These are phyloP conservation scores for Xenoacremonium recifei DNA, from an alignment of 2,329 filamentous ascomycete genomes.

Conservation along the genomic window DNA sequence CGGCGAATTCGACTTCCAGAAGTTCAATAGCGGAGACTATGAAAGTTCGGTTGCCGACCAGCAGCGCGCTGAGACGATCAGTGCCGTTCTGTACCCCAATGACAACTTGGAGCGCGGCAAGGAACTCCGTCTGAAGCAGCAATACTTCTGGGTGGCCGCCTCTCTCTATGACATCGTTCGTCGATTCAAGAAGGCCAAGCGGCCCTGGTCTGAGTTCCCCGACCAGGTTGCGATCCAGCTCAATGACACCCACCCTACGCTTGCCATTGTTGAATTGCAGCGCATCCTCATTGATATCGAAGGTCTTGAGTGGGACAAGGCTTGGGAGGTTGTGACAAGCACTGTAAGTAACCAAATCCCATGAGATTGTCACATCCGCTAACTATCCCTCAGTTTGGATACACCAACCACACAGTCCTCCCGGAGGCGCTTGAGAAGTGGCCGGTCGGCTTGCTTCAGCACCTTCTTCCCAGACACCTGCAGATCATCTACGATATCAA, in stretches of 20 bases:
- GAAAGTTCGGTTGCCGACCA: slow-evolving; percentile 98
- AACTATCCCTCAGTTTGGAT: slow-evolving; percentile 66
- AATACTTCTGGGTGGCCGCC: slow-evolving; percentile 99
- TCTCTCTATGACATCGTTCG: slow-evolving; percentile 95
- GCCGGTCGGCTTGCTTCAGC: slow-evolving; percentile 89
- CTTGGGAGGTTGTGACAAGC: slow-evolving; percentile 76
- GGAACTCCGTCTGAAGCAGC: slow-evolving; percentile 95
- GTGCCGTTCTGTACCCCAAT: slow-evolving; percentile 94
- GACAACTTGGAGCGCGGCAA: slow-evolving; percentile 96
- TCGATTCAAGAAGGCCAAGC: slow-evolving; percentile 95
- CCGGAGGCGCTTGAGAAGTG: slow-evolving; percentile 98
- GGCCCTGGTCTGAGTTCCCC: slow-evolving; percentile 86
- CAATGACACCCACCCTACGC: slow-evolving; percentile 95
- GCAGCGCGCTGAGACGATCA: slow-evolving; percentile 98
- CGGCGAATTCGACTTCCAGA: slow-evolving; percentile 98
- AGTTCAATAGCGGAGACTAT: slow-evolving; percentile 98
- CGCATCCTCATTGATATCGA: slow-evolving; percentile 88
- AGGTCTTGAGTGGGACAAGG: slow-evolving; percentile 88
- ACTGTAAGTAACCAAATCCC: slow-evolving; percentile 48
- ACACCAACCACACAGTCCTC: slow-evolving; percentile 97
- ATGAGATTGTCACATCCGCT: slow-evolving; percentile 1
- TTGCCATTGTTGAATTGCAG: slow-evolving; percentile 94
- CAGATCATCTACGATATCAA: slow-evolving; percentile 99
- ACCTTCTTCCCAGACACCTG: slow-evolving; percentile 88
- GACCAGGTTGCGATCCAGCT: slow-evolving; percentile 96